Conservation (phyloP, 139 green algal species). For the Picochlorum sp. region DNA sequence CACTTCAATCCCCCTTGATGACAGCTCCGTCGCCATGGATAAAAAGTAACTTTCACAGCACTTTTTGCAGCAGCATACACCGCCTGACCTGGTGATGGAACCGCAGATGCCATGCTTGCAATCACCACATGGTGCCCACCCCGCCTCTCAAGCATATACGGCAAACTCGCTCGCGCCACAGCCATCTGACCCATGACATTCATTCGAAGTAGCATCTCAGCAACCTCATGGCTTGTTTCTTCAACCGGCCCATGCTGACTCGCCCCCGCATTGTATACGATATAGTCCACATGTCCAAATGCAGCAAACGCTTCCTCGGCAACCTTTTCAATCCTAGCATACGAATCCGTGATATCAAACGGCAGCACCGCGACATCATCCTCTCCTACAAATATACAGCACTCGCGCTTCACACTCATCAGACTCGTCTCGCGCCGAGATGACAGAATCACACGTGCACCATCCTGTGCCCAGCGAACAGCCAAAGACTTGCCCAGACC, state of each 20-base stretch:
- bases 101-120: slow-evolving; percentile 60
- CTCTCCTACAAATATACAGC: slow-evolving; percentile 5
- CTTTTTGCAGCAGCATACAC: slow-evolving; percentile 65
- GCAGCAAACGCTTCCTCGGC: slow-evolving; percentile 21
- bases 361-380: slow-evolving; percentile 49
- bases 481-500: slow-evolving; percentile 59
- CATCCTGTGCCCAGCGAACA: slow-evolving; percentile 42
- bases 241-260: slow-evolving; percentile 55
- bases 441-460: slow-evolving; percentile 61
- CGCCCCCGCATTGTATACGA: slow-evolving; percentile 64
- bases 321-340: slow-evolving; percentile 21
- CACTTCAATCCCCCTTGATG: slow-evolving; percentile 47
- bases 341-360: slow-evolving; percentile 56
- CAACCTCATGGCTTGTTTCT: slow-evolving; percentile 46
- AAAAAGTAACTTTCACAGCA: slow-evolving; percentile 65
- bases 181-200: slow-evolving; percentile 67
- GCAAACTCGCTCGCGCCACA: slow-evolving; percentile 59
- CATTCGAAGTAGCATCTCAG: slow-evolving; percentile 52
- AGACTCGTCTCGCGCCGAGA: slow-evolving; percentile 46
- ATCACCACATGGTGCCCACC: slow-evolving; percentile 61
- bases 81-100: slow-evolving; percentile 57
- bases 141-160: slow-evolving; percentile 39
- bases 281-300: slow-evolving; percentile 58
- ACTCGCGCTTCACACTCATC: slow-evolving; percentile 36
- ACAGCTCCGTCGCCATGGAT: slow-evolving; percentile 56